Percentiles rank a stretch among this genome's conserved stretches.
These are phyloP conservation scores for Globisporangium nagaii DNA, from an alignment of 352 stramenopile species.

Conservation along the genomic window DNA sequence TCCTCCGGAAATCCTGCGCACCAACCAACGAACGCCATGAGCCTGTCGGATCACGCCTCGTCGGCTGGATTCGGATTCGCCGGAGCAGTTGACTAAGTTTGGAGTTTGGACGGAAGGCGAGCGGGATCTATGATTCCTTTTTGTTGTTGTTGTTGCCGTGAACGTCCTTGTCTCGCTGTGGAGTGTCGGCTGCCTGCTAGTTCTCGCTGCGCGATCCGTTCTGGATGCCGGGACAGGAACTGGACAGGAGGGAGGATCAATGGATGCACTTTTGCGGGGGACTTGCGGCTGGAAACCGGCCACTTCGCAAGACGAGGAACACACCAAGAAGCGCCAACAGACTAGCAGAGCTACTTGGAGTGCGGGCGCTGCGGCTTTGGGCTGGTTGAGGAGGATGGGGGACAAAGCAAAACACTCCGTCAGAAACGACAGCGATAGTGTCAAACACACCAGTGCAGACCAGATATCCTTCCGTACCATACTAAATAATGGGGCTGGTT, in stretches of 20 bases:
- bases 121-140: too few relatives aligned
- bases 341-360: constrained; percentile 11
- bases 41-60: too few relatives aligned
- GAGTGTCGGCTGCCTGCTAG: too few relatives aligned
- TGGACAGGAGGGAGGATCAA: constrained; percentile 11
- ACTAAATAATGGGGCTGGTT: constrained; percentile 27
- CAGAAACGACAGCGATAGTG: neutral
- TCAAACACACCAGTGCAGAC: neutral
- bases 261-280: neutral
- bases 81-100: too few relatives aligned
- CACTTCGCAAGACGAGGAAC: neutral
- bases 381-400: constrained; percentile 1
- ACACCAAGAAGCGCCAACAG: constrained; percentile 1
- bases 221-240: constrained; percentile 3
- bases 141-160: too few relatives aligned
- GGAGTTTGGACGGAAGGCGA: too few relatives aligned
- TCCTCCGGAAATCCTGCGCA: too few relatives aligned
- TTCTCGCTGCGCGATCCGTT: too few relatives aligned
- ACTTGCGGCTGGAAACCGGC: neutral
- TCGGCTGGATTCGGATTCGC: too few relatives aligned
- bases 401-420: neutral
- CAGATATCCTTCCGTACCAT: constrained; percentile 10
- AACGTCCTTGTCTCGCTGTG: too few relatives aligned
- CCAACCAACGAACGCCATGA: too few relatives aligned
- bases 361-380: constrained; percentile 21